Evolutionary conservation across 2,329 filamentous ascomycete genomes (phyloP).

Genomic region (Rugonectria rugulosa): DNA sequence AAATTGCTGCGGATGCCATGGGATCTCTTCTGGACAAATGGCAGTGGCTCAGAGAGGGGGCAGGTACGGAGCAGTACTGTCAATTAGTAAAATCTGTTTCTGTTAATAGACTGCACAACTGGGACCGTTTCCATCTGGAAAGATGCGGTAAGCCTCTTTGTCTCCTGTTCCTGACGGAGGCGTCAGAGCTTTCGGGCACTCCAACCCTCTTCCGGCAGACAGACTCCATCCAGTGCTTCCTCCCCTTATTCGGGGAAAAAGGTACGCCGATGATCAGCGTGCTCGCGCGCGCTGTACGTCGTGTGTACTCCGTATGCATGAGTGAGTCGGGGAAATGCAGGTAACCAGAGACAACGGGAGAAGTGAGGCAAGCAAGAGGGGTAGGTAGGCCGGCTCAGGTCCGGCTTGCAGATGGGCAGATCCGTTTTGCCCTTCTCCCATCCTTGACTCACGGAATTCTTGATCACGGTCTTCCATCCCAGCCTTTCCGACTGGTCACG

Average conservation of each 20-base stretch:
- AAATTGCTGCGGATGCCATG: too few relatives aligned
- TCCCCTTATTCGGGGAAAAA: background rate
- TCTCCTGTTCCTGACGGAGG: conserved; percentile 8
- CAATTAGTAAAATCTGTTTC: too few relatives aligned
- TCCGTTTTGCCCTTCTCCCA: too few relatives aligned
- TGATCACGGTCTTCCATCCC: background rate
- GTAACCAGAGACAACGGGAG: background rate
- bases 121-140: too few relatives aligned
- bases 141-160: conserved; percentile 9
- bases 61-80: too few relatives aligned
- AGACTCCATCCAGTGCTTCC: background rate
- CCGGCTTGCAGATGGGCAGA: too few relatives aligned
- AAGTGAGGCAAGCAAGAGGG: background rate
- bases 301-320: background rate
- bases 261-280: background rate
- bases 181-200: conserved; percentile 3
- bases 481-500: background rate
- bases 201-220: conserved; percentile 4
- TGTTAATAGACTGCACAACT: too few relatives aligned
- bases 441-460: too few relatives aligned
- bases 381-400: background rate
- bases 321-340: conserved; percentile 2
- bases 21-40: too few relatives aligned
- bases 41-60: too few relatives aligned
- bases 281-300: background rate